Evolutionary conservation across 1,139 yeast genomes (phyloP), one percentile per base, ranked within the genome.

Genomic region (Debaryomyces udenii): DNA sequence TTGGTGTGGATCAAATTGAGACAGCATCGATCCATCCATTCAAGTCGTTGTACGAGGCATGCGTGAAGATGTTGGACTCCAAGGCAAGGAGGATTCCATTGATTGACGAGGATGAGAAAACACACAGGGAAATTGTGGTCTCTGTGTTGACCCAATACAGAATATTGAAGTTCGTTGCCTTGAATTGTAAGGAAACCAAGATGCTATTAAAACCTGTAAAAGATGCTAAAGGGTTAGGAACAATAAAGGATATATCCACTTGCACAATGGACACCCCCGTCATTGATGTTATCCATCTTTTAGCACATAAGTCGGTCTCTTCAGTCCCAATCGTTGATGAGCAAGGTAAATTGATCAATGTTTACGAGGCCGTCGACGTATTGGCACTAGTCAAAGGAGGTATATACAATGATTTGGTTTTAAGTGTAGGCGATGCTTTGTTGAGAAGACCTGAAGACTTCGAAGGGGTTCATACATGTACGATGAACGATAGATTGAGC

Each of bases 391-490:
- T 93, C 44, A 93, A 91, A 62, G 96, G 97, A 31, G 98, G 98
- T 2, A 84, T 89, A 58, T 90, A 91, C 58, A 88, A 91, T 30
- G 99, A 93, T 62, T 71, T 93, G 49, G 87, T 91, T 35, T 71
- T 94, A 51, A 86, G 94, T 44, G 97, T 94, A 7, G 99, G 99
- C 3, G 98, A 93, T 61, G 99, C 99, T 0, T 74, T 94, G 42
- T 81, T 93, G 80, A 80, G 96, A 62, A 80, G 99, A 58, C 85
- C 96, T 6, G 97, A 91, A 53, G 98, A 93, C 61, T 94, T 93
- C 57, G 99, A 93, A 63, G 99, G 99, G 44, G 99, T 94, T 11
- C 91, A 91, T 64, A 93, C 98, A 0, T 94, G 99, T 66, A 90
- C 98, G 0, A 74, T 83, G 50, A 78, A 83, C 51, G 99, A 94